phyloP scores from a whole-genome alignment of 495 filamentous ascomycete species.

The Aspergillus mulundensis region DNA sequence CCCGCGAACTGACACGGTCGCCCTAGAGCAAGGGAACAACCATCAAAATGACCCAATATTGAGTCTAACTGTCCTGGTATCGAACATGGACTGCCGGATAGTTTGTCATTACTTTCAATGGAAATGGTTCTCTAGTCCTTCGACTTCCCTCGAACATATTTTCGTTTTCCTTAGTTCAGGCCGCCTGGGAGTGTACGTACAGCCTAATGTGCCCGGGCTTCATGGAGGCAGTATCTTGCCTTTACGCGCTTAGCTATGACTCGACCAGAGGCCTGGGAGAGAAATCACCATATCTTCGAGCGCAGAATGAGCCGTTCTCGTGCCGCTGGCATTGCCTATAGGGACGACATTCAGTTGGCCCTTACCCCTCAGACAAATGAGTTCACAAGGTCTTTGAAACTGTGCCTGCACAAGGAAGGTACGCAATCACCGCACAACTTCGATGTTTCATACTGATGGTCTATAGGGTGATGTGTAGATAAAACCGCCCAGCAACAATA shows the following conservation, averaged over 20 bases:
- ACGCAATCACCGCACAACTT: not conserved
- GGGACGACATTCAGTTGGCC: not conserved
- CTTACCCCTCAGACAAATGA: not conserved
- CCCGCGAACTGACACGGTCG: slow-evolving; percentile 29
- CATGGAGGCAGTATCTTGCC: not conserved
- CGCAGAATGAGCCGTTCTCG: not conserved
- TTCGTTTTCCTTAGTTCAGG: not conserved
- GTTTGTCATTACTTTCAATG: not conserved
- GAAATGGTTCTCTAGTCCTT: not conserved
- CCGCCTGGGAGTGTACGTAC: not conserved
- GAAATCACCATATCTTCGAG: not conserved
- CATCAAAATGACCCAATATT: not conserved
- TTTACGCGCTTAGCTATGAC: not conserved
- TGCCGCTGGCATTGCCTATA: not conserved
- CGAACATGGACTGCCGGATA: not conserved
- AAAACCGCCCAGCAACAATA: not conserved
- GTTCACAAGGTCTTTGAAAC: not conserved
- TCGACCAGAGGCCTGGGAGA: not conserved
- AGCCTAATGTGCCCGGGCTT: not conserved
- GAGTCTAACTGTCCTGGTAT: not conserved
- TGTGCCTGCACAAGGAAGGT: not conserved
- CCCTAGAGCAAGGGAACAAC: slow-evolving; percentile 28
- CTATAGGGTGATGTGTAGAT: not conserved
- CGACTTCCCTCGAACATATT: not conserved
- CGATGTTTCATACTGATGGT: not conserved